Evolutionary conservation across 768 basidiomycete genomes (phyloP), one percentile per base, ranked within the genome.

Genomic region (Zangia roseola): DNA sequence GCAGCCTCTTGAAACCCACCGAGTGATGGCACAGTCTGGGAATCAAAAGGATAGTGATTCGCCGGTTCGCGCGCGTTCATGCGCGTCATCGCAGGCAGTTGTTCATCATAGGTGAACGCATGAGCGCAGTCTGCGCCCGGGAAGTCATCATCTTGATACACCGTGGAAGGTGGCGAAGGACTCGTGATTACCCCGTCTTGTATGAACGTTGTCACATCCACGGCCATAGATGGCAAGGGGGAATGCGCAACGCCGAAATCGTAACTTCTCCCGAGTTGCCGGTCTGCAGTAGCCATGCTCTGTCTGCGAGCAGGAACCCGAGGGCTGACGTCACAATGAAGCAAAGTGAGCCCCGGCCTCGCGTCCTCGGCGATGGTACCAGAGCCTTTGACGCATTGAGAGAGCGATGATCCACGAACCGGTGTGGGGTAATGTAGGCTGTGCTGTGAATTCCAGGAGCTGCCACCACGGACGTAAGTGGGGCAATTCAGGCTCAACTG

Each of bases 361-460:
- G 47, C 59, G 53, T 54, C 55, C 54, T 65, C 57, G 55, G 63
- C 41, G 30, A 64, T 57, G 47, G 26, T 7, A 37, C 53, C 45
- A 28, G 44, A 43, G 47, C 40, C 31, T 14, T 49, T 49, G 36
- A 59, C 42, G 13, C 17, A 47, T 37, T 28, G 57, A 20, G 62
- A 54, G 33, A 64, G 31, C 34, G 63, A 52, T 13, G 28, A 53
- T 40, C 45, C 53, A 50, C 50, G 53, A 35, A 47, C 47, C 0
- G 63, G 54, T 59, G 59, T 45, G 57, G 64, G 63, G 64, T 57
- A 61, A 41, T 53, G 59, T 28, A 61, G 49, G 50, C 52, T 40
- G 57, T 52, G 64, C 34, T 30, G 60, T 47, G 60, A 53, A 47
- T 28, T 43, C 57, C 60, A 57, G 40, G 60, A 43, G 47, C 63